Conservation (phyloP, 164 flowering plant genomes). For the Stephania japonica region DNA sequence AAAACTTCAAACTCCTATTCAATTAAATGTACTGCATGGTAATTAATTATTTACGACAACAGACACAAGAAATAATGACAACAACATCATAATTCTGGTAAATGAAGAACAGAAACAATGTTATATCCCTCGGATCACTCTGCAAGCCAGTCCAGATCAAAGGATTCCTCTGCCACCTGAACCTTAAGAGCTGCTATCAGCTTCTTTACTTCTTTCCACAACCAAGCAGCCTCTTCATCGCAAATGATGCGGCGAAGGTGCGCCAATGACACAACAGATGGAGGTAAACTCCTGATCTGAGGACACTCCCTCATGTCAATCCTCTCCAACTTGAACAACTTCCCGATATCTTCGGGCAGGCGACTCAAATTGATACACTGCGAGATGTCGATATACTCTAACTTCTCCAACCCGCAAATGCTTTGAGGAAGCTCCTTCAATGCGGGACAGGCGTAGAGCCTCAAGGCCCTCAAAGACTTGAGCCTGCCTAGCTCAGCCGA, state of each 20-base stretch:
- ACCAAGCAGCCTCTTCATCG: slow-evolving; percentile 51
- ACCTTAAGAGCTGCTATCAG: slow-evolving; percentile 34
- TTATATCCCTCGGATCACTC: slow-evolving; percentile 23
- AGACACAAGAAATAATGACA: too few species aligned
- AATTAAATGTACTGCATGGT: background rate
- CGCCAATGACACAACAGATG: slow-evolving; percentile 26
- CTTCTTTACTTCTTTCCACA: slow-evolving; percentile 50
- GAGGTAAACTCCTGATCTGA: slow-evolving; percentile 38
- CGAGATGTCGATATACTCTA: slow-evolving; percentile 63
- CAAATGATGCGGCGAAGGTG: slow-evolving; percentile 51
- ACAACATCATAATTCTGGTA: too few species aligned
- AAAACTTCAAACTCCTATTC: too few species aligned
- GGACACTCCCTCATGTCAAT: slow-evolving; percentile 80
- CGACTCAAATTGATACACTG: slow-evolving; percentile 52
- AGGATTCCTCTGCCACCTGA: slow-evolving; percentile 49
- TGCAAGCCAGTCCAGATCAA: slow-evolving; percentile 54
- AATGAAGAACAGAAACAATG: background rate
- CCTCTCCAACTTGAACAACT: slow-evolving; percentile 47
- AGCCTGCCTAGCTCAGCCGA: slow-evolving; percentile 45
- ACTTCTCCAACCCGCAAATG: slow-evolving; percentile 31
- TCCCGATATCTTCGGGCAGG: slow-evolving; percentile 57
- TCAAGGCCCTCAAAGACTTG: slow-evolving; percentile 35
- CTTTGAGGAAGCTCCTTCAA: slow-evolving; percentile 46
- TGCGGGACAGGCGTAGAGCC: slow-evolving; percentile 55
- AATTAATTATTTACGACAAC: background rate